A percentile compares a stretch with the other conserved stretches of the same genome.
Conservation (phyloP, 139 green algal species). For the Spirogloea muscicola region DNA sequence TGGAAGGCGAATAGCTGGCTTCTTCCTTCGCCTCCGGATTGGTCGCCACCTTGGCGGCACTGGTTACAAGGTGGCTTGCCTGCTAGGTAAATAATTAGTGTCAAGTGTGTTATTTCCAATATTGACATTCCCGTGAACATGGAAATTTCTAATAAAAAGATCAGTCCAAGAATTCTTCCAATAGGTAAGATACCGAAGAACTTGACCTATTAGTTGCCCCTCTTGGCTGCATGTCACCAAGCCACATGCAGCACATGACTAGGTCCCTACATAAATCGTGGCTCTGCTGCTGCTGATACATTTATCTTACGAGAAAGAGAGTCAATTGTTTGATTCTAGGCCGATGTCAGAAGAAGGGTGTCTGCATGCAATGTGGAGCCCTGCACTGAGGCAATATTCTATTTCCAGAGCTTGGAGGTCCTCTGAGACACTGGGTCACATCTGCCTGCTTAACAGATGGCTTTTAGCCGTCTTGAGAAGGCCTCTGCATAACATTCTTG, state of each 20-base stretch:
- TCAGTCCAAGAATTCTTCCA: no score
- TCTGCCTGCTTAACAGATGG: no score
- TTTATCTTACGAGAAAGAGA: no score
- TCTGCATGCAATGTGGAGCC: background rate
- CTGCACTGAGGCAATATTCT: background rate
- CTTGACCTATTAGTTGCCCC: no score
- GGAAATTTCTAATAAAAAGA: background rate
- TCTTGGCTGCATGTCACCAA: background rate
- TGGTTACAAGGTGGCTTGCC: conserved; percentile 11
- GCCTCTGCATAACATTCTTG: no score
- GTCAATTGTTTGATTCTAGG: no score
- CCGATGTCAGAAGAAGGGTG: no score
- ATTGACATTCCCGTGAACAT: background rate
- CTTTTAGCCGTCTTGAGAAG: no score
- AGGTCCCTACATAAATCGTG: conserved; percentile 1
- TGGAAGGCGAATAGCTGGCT: conserved; percentile 5
- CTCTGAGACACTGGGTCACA: background rate
- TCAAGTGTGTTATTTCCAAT: background rate
- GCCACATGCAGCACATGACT: background rate
- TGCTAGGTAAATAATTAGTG: background rate
- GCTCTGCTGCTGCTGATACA: no score
- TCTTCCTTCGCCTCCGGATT: conserved; percentile 28
- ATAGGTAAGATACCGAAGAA: background rate
- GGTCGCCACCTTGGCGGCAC: conserved; percentile 12
- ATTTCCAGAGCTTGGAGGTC: background rate